Percentiles rank a stretch among this genome's conserved stretches.
These are phyloP conservation scores for Ustanciosporium gigantosporum DNA, from an alignment of 1,284 basidiomycete species.

Conservation along the genomic window DNA sequence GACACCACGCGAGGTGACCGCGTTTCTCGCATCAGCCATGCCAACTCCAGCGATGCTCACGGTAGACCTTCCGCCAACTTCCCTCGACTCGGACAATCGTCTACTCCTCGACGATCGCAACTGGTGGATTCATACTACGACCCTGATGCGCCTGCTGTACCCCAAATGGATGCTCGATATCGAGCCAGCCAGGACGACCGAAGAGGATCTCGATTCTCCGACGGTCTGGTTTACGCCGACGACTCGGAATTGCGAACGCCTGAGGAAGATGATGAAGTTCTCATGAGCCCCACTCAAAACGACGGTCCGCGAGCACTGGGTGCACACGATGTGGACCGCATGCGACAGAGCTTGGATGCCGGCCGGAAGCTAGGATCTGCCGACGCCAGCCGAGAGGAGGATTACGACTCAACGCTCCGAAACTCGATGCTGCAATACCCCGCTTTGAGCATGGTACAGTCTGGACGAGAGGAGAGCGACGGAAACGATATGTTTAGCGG, in stretches of 20 bases:
- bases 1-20: conserved; percentile 48
- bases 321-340: conserved; percentile 33
- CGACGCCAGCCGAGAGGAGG: background rate
- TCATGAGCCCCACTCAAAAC: conserved; percentile 54
- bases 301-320: conserved; percentile 37
- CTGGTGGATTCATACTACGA: conserved; percentile 48
- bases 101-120: conserved; percentile 24
- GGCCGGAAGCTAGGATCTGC: conserved; percentile 1
- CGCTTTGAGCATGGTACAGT: conserved; percentile 42
- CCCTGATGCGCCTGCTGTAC: conserved; percentile 43
- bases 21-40: conserved; percentile 47
- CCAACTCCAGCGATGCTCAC: conserved; percentile 42
- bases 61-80: conserved; percentile 29
- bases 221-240: conserved; percentile 36
- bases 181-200: conserved; percentile 28
- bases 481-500: conserved; percentile 41
- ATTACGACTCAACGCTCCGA: conserved; percentile 13
- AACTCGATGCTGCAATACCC: conserved; percentile 54
- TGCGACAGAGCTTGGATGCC: conserved; percentile 41
- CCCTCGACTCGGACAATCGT: conserved; percentile 30
- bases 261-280: conserved; percentile 41
- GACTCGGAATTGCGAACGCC: conserved; percentile 13
- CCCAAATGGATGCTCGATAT: conserved; percentile 29
- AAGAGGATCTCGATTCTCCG: conserved; percentile 23
- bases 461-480: conserved; percentile 33